Percentiles rank a stretch among this genome's conserved stretches.
phyloP scores from a whole-genome alignment of 2,329 filamentous ascomycete genomes.

The Exophiala bonariae region DNA sequence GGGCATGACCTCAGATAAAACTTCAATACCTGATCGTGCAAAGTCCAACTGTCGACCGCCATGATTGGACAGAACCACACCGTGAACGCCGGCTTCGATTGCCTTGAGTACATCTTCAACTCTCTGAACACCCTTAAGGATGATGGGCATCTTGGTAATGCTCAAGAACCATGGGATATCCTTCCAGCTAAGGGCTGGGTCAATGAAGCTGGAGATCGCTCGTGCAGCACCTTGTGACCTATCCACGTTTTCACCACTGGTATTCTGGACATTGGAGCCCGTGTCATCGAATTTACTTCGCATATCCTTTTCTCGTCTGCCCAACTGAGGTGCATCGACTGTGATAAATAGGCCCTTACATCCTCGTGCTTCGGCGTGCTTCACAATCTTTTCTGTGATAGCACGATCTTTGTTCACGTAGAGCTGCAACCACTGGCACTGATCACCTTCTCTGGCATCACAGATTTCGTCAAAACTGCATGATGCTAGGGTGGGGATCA shows the following conservation, averaged over 20 bases:
- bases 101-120: constrained; percentile 92
- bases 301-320: constrained; percentile 97
- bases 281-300: constrained; percentile 83
- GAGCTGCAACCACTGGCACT: constrained; percentile 94
- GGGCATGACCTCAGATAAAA: constrained; percentile 91
- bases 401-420: constrained; percentile 95
- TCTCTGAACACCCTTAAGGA: constrained; percentile 94
- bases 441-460: constrained; percentile 75
- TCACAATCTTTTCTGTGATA: constrained; percentile 85
- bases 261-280: constrained; percentile 76
- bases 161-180: constrained; percentile 90
- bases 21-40: constrained; percentile 82
- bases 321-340: constrained; percentile 93
- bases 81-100: constrained; percentile 78
- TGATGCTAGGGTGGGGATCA: constrained; percentile 96
- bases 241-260: constrained; percentile 69
- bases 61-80: constrained; percentile 93
- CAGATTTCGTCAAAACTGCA: constrained; percentile 98
- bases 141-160: constrained; percentile 91
- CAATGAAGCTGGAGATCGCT: constrained; percentile 95
- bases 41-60: constrained; percentile 93
- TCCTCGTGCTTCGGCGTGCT: constrained; percentile 86
- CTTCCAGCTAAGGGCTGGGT: constrained; percentile 88
- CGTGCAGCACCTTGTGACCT: constrained; percentile 88
- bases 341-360: constrained; percentile 98